Conservation (phyloP, 257 asterid genomes). For the Echium plantagineum region DNA sequence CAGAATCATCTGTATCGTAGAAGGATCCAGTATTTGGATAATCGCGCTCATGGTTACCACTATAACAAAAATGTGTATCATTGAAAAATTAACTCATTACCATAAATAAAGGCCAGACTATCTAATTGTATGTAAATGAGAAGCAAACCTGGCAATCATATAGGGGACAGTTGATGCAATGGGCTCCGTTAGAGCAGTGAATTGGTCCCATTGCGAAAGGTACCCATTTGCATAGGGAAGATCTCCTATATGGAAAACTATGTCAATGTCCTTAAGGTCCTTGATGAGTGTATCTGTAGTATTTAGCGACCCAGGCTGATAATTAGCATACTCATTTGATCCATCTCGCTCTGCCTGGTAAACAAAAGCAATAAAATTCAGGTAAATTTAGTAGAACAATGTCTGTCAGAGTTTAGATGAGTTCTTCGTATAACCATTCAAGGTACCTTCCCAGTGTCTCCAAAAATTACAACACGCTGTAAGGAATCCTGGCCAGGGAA, state of each 20-base stretch:
- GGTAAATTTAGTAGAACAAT: no score
- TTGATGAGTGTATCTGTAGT: constrained; percentile 74
- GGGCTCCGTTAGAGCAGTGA: constrained; percentile 80
- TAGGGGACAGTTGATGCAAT: constrained; percentile 69
- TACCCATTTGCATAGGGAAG: constrained; percentile 41
- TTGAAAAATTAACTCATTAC: background rate
- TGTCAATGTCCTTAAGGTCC: constrained; percentile 43
- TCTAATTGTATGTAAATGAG: background rate
- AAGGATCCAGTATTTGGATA: constrained; percentile 35
- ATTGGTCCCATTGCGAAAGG: constrained; percentile 79
- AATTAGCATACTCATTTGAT: constrained; percentile 65
- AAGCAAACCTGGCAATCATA: constrained; percentile 74
- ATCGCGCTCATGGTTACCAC: constrained; percentile 46
- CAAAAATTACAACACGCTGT: constrained; percentile 74
- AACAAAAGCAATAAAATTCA: no score
- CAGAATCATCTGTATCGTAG: constrained; percentile 26
- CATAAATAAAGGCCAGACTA: background rate
- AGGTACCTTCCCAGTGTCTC: constrained; percentile 93
- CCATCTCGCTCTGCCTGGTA: constrained; percentile 94
- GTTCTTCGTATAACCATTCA: background rate
- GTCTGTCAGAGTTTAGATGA: background rate
- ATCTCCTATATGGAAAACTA: constrained; percentile 50
- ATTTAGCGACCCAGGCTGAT: constrained; percentile 76
- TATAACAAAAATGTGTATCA: constrained; percentile 4
- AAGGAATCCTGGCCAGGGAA: constrained; percentile 81